Conservation (phyloP, 192 early-diverging fungal genomes). For the Piromyces finnis region DNA sequence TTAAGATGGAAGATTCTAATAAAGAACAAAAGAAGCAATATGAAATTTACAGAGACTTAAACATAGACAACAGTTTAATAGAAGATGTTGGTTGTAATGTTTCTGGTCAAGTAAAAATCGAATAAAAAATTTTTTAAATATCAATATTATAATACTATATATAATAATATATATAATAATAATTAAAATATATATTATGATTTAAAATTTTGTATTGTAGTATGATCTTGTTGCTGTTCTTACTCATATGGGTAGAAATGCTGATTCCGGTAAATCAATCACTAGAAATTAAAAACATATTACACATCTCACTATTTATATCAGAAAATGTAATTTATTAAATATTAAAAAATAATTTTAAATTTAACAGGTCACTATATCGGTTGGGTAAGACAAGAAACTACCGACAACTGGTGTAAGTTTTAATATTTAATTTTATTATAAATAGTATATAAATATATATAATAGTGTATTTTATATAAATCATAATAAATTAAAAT, state of each 20-base stretch:
- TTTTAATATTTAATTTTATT: not conserved
- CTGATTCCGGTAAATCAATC: slow-evolving; percentile 73
- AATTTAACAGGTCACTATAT: slow-evolving; percentile 83
- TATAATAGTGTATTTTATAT: no score
- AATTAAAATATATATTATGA: no score
- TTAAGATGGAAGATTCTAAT: slow-evolving; percentile 9
- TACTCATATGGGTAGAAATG: slow-evolving; percentile 85
- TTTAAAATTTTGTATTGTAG: no score
- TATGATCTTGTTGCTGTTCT: slow-evolving; percentile 89
- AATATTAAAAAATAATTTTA: no score
- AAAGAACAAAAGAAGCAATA: slow-evolving; percentile 11
- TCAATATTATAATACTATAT: no score
- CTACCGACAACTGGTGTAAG: slow-evolving; percentile 27
- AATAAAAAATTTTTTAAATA: no score
- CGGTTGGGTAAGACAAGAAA: slow-evolving; percentile 69
- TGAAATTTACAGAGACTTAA: slow-evolving; percentile 21
- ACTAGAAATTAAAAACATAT: no score
- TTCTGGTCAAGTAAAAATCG: slow-evolving; percentile 35
- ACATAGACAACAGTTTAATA: slow-evolving; percentile 47
- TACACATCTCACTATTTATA: no score
- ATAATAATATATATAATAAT: no score
- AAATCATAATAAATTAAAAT: not conserved
- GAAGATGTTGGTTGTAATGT: slow-evolving; percentile 71
- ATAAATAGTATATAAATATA: no score
- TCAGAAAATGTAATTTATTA: no score